Evolutionary conservation across 2,329 filamentous ascomycete species (phyloP).

Genomic region (Colletotrichum chlorophyti): DNA sequence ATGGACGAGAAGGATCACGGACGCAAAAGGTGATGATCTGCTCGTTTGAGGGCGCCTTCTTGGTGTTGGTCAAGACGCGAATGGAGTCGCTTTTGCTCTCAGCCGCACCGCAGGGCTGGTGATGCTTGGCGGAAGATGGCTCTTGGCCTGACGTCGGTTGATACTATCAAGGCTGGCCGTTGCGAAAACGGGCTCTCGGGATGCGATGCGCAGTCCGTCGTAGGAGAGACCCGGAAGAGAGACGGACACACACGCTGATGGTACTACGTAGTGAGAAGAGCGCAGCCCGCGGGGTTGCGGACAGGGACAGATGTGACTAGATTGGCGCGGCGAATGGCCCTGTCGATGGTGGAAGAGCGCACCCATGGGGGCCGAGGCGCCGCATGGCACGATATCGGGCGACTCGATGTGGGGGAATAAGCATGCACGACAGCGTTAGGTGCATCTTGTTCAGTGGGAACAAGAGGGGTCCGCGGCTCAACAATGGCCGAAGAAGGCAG

Average conservation of each 20-base stretch:
- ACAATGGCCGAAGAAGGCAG: slow-evolving; percentile 13
- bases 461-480: slow-evolving; percentile 1
- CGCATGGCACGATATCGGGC: not conserved
- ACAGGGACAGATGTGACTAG: too few relatives aligned
- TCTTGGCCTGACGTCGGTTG: too few relatives aligned
- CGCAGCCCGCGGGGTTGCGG: too few relatives aligned
- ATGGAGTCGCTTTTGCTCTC: slow-evolving; percentile 5
- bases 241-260: too few relatives aligned
- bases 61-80: not conserved
- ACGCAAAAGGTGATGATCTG: not conserved
- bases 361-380: too few relatives aligned
- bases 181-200: not conserved
- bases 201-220: too few relatives aligned
- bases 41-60: not conserved
- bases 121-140: not conserved
- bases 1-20: not conserved
- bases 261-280: too few relatives aligned
- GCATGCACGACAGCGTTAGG: slow-evolving; percentile 22
- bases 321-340: too few relatives aligned
- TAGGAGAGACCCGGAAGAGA: too few relatives aligned
- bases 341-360: too few relatives aligned
- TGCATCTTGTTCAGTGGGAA: slow-evolving; percentile 22
- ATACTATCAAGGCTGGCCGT: too few relatives aligned
- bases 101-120: not conserved
- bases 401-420: slow-evolving; percentile 21